Conservation (phyloP, 225 moss, liverwort and hornwort genomes). For the Sphagnum tenellum region DNA sequence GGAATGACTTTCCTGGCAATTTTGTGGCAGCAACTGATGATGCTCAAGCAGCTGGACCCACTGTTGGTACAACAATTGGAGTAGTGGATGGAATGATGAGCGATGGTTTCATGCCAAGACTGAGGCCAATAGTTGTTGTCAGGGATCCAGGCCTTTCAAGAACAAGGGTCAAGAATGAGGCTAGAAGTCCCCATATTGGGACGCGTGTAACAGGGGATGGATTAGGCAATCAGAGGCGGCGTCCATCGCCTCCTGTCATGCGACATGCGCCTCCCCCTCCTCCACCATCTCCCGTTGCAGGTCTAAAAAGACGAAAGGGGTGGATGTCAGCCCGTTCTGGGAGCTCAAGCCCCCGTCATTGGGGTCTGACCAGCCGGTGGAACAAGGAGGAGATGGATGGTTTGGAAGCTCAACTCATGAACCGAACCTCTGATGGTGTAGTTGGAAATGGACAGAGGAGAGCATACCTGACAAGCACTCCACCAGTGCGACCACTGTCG, state of each 20-base stretch:
- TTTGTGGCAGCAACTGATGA: conserved; percentile 58
- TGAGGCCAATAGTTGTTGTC: conserved; percentile 84
- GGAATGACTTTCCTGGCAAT: conserved; percentile 65
- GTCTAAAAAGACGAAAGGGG: conserved; percentile 75
- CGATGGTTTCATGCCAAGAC: conserved; percentile 68
- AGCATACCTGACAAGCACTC: conserved; percentile 36
- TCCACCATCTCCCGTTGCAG: conserved; percentile 85
- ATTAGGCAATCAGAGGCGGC: conserved; percentile 47
- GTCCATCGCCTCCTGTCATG: conserved; percentile 75
- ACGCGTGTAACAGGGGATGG: conserved; percentile 59
- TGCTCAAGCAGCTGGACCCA: conserved; percentile 47
- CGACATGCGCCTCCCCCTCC: conserved; percentile 91
- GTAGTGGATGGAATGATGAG: conserved; percentile 72
- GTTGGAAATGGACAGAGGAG: conserved; percentile 47
- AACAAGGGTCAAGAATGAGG: conserved; percentile 52
- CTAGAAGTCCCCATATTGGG: conserved; percentile 72
- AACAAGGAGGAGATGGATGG: conserved; percentile 68
- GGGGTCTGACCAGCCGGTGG: conserved; percentile 76
- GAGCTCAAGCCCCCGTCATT: conserved; percentile 87
- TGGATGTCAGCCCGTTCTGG: conserved; percentile 90
- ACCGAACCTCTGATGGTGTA: conserved; percentile 39
- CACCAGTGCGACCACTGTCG: conserved; percentile 59
- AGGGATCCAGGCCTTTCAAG: conserved; percentile 62
- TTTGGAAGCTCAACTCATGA: conserved; percentile 43
- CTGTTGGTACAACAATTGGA: conserved; percentile 43